Base-by-base conservation (phyloP, 2,329 filamentous ascomycete genomes). In the Ophiostoma piceae region DNA sequence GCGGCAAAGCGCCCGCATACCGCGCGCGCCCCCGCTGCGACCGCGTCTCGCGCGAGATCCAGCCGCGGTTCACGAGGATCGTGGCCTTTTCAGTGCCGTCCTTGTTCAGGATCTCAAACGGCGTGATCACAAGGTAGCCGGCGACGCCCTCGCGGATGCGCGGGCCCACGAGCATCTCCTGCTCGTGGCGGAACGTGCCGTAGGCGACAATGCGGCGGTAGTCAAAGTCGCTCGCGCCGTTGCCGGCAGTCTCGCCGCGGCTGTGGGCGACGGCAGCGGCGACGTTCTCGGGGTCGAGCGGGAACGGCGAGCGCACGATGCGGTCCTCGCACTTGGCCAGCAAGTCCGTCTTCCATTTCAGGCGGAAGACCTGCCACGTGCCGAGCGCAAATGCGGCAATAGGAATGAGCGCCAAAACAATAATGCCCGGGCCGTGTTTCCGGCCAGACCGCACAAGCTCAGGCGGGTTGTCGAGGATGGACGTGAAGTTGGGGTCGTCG, bases 151-250 rank as follows among this genome's bases (percentile, higher is more conserved):
- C 94, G 72, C 88, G 86, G 82, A 97, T 88, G 66, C 95, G 88
- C 70, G 95, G 95, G 0, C 95, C 95, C 71, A 99, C 88, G 68
- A 99, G 84, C 94, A 99, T 99, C 82, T 99, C 95, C 78, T 91
- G 88, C 77, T 97, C 94, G 79, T 99, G 95, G 54, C 91, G 83
- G 74, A 92, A 88, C 70, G 79, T 82, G 11, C 95, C 95, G 0
- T 83, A 87, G 12, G 92, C 90, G 73, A 87, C 85, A 67, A 99
- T 91, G 70, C 92, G 87, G 72, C 95, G 87, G 81, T 94, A 97
- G 79, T 99, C 94, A 78, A 99, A 99, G 51, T 96, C 67, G 66
- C 64, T 65, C 39, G 64, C 68, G 2, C 19, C 62, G 39, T 67
- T 70, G 19, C 68, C 69, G 0, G 47, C 22, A 11, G 68, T 60